Base-by-base conservation (phyloP, 768 basidiomycete species). In the Boletus subparvulus region DNA sequence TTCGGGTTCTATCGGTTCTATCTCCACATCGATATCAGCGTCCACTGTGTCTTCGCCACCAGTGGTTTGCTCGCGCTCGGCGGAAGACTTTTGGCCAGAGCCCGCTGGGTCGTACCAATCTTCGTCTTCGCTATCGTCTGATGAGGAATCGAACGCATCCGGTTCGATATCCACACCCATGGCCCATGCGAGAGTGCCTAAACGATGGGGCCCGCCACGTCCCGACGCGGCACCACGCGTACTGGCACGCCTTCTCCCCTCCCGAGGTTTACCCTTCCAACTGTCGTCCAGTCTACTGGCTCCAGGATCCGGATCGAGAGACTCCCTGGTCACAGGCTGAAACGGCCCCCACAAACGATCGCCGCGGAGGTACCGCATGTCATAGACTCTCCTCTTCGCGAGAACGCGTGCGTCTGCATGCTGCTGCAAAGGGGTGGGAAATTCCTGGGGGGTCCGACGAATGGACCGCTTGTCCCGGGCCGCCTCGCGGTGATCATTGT, bases 311-410 rank as follows among this genome's bases (percentile, higher is more conserved):
- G 24, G 1, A 16, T 17, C 41, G 26, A 55, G 54, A 33, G 52
- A n/a, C 6, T 49, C 47, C 46, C 37, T 54, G 9, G 47, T 61
- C 7, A 73, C 69, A 5, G 28, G 13, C 2, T 64, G 64, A 36
- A 50, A 73, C 10, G 69, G 69, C 11, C 69, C 69, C 69, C 69
- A 73, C 13, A 69, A 17, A 24, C 69, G 65, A 35, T 72, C 59
- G 9, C 54, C 64, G 6, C 64, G 59, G 21, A 73, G 58, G 42
- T 70, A 70, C 32, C 61, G 65, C 71, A 70, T 70, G 19, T 70
- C 69, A 45, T 70, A 70, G 12, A 69, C 71, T 42, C 69, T 58
- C 41, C 71, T 62, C 28, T 65, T 58, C 2, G 69, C 69, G 8
- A 70, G 69, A 5, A 32, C 47, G 26, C 69, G 69, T 11, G 71